Conservation (phyloP, 495 filamentous ascomycete genomes). For the Lophium mytilinum region DNA sequence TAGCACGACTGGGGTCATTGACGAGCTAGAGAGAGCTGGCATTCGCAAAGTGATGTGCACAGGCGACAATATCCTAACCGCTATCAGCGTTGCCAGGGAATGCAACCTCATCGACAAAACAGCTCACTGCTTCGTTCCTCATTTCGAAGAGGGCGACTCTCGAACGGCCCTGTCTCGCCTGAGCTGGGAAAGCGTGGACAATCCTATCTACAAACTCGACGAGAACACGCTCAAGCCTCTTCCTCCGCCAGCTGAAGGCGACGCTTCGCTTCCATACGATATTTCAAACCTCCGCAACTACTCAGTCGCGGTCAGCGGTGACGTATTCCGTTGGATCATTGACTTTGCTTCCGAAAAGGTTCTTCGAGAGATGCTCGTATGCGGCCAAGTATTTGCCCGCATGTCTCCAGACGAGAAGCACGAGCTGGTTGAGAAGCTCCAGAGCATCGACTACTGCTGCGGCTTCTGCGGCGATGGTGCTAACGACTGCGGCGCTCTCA, state of each 20-base stretch:
- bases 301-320: conserved; percentile 79
- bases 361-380: conserved; percentile 71
- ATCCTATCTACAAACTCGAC: conserved; percentile 66
- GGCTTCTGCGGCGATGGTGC: conserved; percentile 98
- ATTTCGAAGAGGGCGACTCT: conserved; percentile 63
- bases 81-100: conserved; percentile 91
- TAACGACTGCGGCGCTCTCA: conserved; percentile 96
- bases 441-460: conserved; percentile 90
- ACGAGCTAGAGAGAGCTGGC: conserved; percentile 73
- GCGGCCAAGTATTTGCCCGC: conserved; percentile 88
- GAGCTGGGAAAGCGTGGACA: conserved; percentile 87
- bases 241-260: conserved; percentile 55
- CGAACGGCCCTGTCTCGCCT: conserved; percentile 62
- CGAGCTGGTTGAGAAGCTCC: conserved; percentile 93
- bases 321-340: conserved; percentile 93
- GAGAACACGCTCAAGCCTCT: conserved; percentile 71
- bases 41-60: conserved; percentile 96
- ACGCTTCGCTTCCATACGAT: conserved; percentile 80
- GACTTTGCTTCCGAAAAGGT: conserved; percentile 77
- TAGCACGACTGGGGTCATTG: conserved; percentile 64
- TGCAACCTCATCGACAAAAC: conserved; percentile 73
- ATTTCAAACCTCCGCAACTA: conserved; percentile 71
- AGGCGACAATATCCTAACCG: conserved; percentile 96
- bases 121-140: conserved; percentile 86
- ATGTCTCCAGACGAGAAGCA: conserved; percentile 99